Percentiles rank a stretch among this genome's conserved stretches.
These are phyloP conservation scores for Besnoitia besnoiti DNA, from an alignment of 169 alveolate species.

Conservation along the genomic window DNA sequence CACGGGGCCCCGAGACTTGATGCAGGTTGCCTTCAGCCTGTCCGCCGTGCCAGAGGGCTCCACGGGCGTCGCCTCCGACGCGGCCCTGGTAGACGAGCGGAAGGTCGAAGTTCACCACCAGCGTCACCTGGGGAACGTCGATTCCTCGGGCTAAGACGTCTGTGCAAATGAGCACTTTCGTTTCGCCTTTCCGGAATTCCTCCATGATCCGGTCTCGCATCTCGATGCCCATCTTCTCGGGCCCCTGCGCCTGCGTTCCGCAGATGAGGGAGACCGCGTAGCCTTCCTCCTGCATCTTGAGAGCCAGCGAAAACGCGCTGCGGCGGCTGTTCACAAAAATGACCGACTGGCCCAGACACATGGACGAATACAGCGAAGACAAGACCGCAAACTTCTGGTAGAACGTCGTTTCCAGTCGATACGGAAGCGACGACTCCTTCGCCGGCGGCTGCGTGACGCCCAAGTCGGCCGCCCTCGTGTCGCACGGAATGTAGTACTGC, in stretches of 20 bases:
- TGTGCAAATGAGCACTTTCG: slow-evolving; percentile 96
- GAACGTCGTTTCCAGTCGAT: slow-evolving; percentile 50
- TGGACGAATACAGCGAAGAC: slow-evolving; percentile 92
- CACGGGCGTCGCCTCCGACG: background rate
- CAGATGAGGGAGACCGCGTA: slow-evolving; percentile 87
- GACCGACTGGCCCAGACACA: slow-evolving; percentile 96
- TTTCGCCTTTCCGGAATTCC: slow-evolving; percentile 94
- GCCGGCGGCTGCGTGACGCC: slow-evolving; percentile 18
- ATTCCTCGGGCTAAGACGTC: slow-evolving; percentile 98
- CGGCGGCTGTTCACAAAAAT: slow-evolving; percentile 96
- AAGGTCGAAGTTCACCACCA: slow-evolving; percentile 92
- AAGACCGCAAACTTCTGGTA: slow-evolving; percentile 92
- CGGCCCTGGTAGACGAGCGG: slow-evolving; percentile 78
- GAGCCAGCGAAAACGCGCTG: slow-evolving; percentile 91
- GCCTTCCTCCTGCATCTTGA: slow-evolving; percentile 89
- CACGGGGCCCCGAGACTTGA: background rate
- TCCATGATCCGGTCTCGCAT: slow-evolving; percentile 94
- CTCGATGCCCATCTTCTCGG: slow-evolving; percentile 92
- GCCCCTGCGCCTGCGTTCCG: slow-evolving; percentile 85
- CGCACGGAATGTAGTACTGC: slow-evolving; percentile 87
- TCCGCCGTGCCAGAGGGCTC: slow-evolving; percentile 1
- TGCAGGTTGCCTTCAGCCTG: background rate
- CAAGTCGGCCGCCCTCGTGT: slow-evolving; percentile 31
- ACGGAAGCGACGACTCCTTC: background rate
- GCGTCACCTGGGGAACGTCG: slow-evolving; percentile 94